Conservation (phyloP, 768 basidiomycete species). For the Pleurotus ostreatus region DNA sequence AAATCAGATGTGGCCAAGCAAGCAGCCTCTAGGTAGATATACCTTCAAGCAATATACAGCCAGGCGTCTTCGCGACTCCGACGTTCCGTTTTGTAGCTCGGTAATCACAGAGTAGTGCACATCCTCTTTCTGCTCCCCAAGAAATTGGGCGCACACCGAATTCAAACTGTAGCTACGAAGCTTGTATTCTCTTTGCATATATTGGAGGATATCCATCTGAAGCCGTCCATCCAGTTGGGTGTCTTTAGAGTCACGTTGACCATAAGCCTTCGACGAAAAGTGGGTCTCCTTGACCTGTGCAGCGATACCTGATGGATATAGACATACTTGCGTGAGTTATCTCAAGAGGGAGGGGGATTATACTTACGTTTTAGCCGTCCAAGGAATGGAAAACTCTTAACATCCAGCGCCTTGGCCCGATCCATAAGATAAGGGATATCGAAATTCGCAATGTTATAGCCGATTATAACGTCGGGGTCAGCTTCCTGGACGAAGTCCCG, state of each 20-base stretch:
- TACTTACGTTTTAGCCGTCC: conserved; percentile 70
- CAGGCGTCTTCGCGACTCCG: conserved; percentile 86
- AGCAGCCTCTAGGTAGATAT: background rate
- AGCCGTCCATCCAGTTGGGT: conserved; percentile 87
- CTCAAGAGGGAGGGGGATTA: conserved; percentile 5
- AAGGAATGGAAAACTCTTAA: conserved; percentile 62
- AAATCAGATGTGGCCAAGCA: background rate
- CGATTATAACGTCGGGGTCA: conserved; percentile 94
- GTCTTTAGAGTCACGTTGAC: conserved; percentile 94
- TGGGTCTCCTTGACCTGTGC: conserved; percentile 90
- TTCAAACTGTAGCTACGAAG: conserved; percentile 96
- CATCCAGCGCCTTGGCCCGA: conserved; percentile 80
- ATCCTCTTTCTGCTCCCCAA: conserved; percentile 99
- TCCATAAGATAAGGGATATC: conserved; percentile 97
- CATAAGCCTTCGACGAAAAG: conserved; percentile 97
- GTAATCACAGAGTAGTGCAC: conserved; percentile 99
- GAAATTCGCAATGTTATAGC: conserved; percentile 92
- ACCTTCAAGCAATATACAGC: conserved; percentile 99
- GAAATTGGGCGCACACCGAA: conserved; percentile 94
- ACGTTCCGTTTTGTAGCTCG: conserved; percentile 93
- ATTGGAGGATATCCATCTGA: conserved; percentile 93
- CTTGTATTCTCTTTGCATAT: conserved; percentile 99
- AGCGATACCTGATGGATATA: conserved; percentile 48
- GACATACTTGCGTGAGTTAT: conserved; percentile 1
- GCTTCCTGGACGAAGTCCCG: conserved; percentile 83